Evolutionary conservation across 352 stramenopile genomes (phyloP).

Genomic region (Blastocystis sp.): DNA sequence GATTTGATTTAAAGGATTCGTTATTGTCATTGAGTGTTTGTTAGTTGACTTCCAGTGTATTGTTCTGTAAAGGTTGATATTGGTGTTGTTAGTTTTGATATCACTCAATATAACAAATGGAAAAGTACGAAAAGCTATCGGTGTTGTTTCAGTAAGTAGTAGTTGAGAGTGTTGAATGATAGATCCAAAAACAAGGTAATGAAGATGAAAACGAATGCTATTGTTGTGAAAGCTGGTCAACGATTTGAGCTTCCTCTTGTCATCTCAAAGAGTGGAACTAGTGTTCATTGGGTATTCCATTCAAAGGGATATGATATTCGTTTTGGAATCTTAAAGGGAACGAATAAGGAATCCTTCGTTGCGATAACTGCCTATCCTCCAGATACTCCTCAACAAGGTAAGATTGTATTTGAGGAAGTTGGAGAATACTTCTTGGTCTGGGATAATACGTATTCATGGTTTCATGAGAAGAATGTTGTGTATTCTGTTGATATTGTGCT

Average conservation of each 20-base stretch:
- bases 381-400: neutral
- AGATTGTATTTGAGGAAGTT: neutral
- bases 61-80: neutral
- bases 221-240: neutral
- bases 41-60: neutral
- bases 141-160: neutral
- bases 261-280: conserved; percentile 1
- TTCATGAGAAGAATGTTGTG: neutral
- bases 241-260: conserved; percentile 13
- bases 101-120: neutral
- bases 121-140: conserved; percentile 17
- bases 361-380: neutral
- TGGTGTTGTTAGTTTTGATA: neutral
- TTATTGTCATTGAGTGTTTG: neutral
- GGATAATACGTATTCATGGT: conserved; percentile 55
- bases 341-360: neutral
- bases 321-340: neutral
- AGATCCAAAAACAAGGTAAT: conserved; percentile 8
- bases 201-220: neutral
- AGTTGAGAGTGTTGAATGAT: neutral
- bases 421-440: conserved; percentile 1
- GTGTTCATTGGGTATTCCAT: conserved; percentile 8
- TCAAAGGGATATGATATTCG: conserved; percentile 10
- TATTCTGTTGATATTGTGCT: neutral
- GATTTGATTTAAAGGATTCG: conserved; percentile 69